A percentile compares a stretch with the other conserved stretches of the same genome.
Evolutionary conservation across 495 filamentous ascomycete genomes (phyloP).

Genomic region (Neurospora sp.): DNA sequence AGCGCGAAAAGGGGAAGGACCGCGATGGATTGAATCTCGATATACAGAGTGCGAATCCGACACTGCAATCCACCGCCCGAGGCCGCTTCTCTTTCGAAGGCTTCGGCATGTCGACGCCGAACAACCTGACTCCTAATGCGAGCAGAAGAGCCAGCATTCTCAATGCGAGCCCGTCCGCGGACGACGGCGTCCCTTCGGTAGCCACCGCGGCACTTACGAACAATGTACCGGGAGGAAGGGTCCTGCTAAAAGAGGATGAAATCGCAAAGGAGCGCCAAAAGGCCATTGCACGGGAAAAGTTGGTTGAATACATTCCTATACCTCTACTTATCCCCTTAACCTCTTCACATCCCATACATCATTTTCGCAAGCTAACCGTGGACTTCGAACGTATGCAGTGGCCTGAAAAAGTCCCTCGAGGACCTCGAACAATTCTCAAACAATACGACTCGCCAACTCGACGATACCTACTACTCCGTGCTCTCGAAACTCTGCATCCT

Average conservation of each 20-base stretch:
- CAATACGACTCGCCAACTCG: constrained; percentile 61
- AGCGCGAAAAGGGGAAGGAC: constrained; percentile 17
- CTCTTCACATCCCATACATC: neutral
- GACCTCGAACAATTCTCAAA: constrained; percentile 36
- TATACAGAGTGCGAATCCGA: constrained; percentile 19
- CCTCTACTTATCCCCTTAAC: neutral
- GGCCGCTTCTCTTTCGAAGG: constrained; percentile 27
- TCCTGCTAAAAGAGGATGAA: constrained; percentile 22
- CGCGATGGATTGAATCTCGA: constrained; percentile 27
- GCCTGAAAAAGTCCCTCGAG: constrained; percentile 30
- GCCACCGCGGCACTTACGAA: neutral
- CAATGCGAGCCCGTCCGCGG: constrained; percentile 14
- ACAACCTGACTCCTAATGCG: constrained; percentile 26
- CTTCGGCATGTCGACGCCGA: constrained; percentile 34
- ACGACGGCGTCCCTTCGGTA: constrained; percentile 16
- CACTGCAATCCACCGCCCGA: constrained; percentile 8
- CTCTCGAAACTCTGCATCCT: constrained; percentile 66
- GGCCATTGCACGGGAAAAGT: constrained; percentile 33
- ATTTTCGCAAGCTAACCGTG: constrained; percentile 7
- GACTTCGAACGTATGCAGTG: constrained; percentile 17
- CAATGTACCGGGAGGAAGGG: neutral
- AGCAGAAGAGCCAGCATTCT: constrained; percentile 33
- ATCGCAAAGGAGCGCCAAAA: constrained; percentile 32
- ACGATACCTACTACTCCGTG: constrained; percentile 78
- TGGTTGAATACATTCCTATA: neutral